Evolutionary conservation across 2,329 filamentous ascomycete species (phyloP).

Genomic region (Pestalotiopsis sp.): DNA sequence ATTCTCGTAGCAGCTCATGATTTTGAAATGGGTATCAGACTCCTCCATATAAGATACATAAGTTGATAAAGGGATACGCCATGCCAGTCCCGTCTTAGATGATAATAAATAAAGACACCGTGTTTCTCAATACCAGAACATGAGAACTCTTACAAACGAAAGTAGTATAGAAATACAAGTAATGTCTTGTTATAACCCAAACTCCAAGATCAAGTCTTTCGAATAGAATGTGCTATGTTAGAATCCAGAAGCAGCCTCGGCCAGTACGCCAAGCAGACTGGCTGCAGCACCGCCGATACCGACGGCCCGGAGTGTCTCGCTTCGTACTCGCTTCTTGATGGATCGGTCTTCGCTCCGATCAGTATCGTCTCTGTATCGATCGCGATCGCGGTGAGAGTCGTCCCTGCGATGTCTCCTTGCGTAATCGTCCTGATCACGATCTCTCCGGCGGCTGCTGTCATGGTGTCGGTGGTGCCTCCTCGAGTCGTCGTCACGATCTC

Average conservation of each 20-base stretch:
- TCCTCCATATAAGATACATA: neutral
- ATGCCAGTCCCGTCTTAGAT: neutral
- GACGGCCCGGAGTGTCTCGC: conserved; percentile 58
- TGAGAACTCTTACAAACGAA: neutral
- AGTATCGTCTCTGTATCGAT: conserved; percentile 32
- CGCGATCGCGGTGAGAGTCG: conserved; percentile 39
- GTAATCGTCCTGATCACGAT: conserved; percentile 37
- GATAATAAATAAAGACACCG: neutral
- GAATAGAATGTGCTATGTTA: neutral
- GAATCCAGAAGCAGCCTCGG: conserved; percentile 51
- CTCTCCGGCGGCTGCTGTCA: conserved; percentile 44
- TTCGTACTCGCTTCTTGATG: conserved; percentile 48
- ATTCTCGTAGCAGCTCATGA: neutral
- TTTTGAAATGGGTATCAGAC: neutral
- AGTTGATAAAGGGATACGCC: neutral
- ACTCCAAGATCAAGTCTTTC: neutral
- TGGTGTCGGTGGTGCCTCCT: conserved; percentile 48
- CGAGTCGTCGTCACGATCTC: conserved; percentile 41
- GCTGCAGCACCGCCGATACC: conserved; percentile 64
- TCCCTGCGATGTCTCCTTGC: neutral
- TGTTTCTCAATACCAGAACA: neutral
- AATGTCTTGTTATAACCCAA: neutral
- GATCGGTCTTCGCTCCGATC: conserved; percentile 35
- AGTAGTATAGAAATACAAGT: neutral
- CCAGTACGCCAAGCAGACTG: conserved; percentile 58